These are phyloP conservation scores for Taiozyma sp. DNA, from an alignment of 1,139 yeast genomes.

Conservation along the genomic window DNA sequence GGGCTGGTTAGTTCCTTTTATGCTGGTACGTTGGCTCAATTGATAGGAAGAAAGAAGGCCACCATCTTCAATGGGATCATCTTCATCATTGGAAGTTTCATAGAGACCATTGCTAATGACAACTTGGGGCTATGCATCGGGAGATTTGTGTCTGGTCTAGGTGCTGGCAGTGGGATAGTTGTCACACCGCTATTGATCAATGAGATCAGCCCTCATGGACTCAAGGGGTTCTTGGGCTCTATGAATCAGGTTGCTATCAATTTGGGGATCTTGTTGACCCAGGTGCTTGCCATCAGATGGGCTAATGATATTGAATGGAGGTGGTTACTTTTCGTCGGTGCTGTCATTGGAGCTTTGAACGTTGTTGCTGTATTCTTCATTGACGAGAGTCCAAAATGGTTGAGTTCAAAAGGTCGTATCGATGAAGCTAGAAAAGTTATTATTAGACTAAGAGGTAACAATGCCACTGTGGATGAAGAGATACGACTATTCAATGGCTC, in stretches of 20 bases:
- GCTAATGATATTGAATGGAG: slow-evolving; percentile 73
- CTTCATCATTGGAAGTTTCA: slow-evolving; percentile 62
- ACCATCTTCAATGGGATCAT: slow-evolving; percentile 52
- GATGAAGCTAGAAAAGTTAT: slow-evolving; percentile 34
- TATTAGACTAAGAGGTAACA: slow-evolving; percentile 28
- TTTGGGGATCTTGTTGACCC: slow-evolving; percentile 78
- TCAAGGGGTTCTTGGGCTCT: slow-evolving; percentile 78
- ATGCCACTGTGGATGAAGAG: slow-evolving; percentile 26
- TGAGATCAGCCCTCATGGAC: slow-evolving; percentile 67
- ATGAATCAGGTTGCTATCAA: slow-evolving; percentile 86
- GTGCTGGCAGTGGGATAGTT: slow-evolving; percentile 85
- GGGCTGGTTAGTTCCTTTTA: slow-evolving; percentile 76
- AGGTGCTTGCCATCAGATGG: slow-evolving; percentile 64
- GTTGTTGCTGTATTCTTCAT: slow-evolving; percentile 41
- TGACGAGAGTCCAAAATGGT: slow-evolving; percentile 89
- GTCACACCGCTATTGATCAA: slow-evolving; percentile 77
- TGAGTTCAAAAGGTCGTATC: slow-evolving; percentile 34
- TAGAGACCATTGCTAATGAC: slow-evolving; percentile 50
- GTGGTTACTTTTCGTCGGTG: slow-evolving; percentile 55
- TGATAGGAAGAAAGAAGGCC: slow-evolving; percentile 57
- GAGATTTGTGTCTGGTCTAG: slow-evolving; percentile 73
- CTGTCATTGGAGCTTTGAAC: slow-evolving; percentile 47
- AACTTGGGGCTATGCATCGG: slow-evolving; percentile 53
- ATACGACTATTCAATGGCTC: slow-evolving; percentile 24
- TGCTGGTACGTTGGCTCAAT: slow-evolving; percentile 69